phyloP scores from a whole-genome alignment of 805 yeast genomes.

The Saccharomyces cerevisiae region DNA sequence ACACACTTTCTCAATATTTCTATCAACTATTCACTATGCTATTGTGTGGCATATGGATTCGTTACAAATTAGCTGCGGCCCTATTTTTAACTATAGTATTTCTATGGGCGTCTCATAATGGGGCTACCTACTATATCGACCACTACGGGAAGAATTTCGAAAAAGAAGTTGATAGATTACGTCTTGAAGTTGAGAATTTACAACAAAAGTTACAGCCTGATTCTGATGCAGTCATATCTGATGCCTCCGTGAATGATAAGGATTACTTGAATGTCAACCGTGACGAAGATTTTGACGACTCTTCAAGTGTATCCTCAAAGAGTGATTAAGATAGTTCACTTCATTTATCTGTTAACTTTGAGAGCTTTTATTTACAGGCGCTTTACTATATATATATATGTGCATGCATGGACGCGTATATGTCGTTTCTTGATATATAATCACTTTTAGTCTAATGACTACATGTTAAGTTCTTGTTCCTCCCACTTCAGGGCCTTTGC shows the following conservation, averaged over 20 bases:
- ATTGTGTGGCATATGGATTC: slow-evolving; percentile 83
- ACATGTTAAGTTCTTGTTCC: slow-evolving; percentile 12
- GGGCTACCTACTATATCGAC: slow-evolving; percentile 91
- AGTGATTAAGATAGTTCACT: neutral
- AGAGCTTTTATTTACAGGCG: neutral
- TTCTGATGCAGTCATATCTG: neutral
- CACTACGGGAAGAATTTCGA: slow-evolving; percentile 85
- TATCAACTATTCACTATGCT: slow-evolving; percentile 85
- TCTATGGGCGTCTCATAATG: slow-evolving; percentile 75
- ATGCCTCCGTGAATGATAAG: slow-evolving; percentile 1
- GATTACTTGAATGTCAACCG: neutral
- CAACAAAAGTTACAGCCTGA: slow-evolving; percentile 32
- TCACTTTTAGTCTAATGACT: neutral
- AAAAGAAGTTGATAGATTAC: slow-evolving; percentile 68
- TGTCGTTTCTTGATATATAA: neutral
- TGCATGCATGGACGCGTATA: neutral
- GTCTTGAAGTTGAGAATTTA: slow-evolving; percentile 58
- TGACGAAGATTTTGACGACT: neutral
- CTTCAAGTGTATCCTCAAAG: neutral
- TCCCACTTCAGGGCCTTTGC: slow-evolving; percentile 11
- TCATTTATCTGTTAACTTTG: neutral
- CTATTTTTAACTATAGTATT: slow-evolving; percentile 66
- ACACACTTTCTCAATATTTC: slow-evolving; percentile 75
- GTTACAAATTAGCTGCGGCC: slow-evolving; percentile 57
- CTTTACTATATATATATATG: neutral